Base-by-base conservation (phyloP, 345 rosid species). In the Cardiospermum halicacabum region DNA sequence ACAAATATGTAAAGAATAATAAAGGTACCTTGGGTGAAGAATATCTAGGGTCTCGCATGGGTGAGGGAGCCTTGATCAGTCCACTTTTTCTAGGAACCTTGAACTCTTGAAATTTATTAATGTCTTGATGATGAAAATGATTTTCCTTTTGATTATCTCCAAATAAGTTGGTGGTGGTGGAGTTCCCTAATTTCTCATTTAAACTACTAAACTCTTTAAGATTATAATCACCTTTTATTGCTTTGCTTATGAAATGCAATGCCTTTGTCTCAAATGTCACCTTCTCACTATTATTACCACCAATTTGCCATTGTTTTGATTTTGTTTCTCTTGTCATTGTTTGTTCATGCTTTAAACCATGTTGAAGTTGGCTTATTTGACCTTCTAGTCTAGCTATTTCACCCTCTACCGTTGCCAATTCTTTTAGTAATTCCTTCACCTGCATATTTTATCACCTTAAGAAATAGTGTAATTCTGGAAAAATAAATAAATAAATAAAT, bases 241-340 rank as follows among this genome's bases (percentile, higher is more conserved):
- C 89, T 78, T 90, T 93, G 64, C 84, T 90, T 40, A 93, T 90
- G 73, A 93, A 93, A 74, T 88, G 97, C 76, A 93, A 59, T 4
- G 98, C 87, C 82, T 88, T 86, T 50, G 98, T 84, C 51, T 80
- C 96, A 67, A 89, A 88, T 27, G 78, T 69, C 68, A 74, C 39
- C 65, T 75, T 82, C 12, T 80, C 87, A 5, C 75, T 88, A 3
- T 76, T 83, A 15, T 31, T 69, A 50, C 43, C 64, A 45, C 71
- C 58, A 28, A 58, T 58, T 62, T 81, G 76, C 82, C 78, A 75
- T 56, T 74, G 72, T 71, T 78, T 77, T 48, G 84, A 74, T 74
- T 79, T 77, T 50, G 81, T 66, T 64, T 80, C 88, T 60, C 75
- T 72, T 4, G 78, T 79, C 24, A 74, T 64, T 72, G 79, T 85